These are phyloP conservation scores for Coccomyxa subellipsoidea DNA, from an alignment of 163 green algal genomes.

Conservation along the genomic window DNA sequence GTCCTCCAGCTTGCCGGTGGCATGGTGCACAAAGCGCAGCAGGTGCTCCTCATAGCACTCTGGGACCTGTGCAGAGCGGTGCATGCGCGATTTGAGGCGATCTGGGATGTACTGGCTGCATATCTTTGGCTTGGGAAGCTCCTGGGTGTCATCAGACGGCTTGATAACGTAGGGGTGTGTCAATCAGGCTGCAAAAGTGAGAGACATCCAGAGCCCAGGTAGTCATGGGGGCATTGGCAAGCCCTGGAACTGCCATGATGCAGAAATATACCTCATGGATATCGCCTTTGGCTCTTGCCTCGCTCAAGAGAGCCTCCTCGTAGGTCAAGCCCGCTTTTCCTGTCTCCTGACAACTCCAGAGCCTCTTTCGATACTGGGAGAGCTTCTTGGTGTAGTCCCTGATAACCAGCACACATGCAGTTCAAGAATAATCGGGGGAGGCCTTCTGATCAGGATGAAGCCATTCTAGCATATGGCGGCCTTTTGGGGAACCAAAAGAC, in stretches of 20 bases:
- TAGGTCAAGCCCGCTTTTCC: constrained; percentile 53
- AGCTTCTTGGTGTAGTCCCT: constrained; percentile 51
- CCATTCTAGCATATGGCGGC: not conserved
- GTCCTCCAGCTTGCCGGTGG: constrained; percentile 29
- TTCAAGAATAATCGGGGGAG: not conserved
- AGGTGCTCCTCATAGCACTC: constrained; percentile 32
- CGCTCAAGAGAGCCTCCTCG: constrained; percentile 57
- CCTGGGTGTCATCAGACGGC: no score
- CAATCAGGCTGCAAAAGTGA: no score
- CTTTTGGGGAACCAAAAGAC: not conserved
- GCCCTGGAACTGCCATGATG: not conserved
- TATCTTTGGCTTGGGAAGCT: no score
- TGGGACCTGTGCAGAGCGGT: constrained; percentile 33
- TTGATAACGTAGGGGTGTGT: no score
- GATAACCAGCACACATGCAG: not conserved
- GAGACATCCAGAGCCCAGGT: no score
- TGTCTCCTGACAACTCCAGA: constrained; percentile 53
- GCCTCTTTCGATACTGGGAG: constrained; percentile 51
- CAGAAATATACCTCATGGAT: not conserved
- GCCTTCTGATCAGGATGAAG: not conserved
- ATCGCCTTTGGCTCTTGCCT: constrained; percentile 24
- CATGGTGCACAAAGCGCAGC: constrained; percentile 39
- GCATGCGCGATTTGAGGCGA: no score
- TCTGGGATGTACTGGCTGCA: no score
- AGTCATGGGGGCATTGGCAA: not conserved